Percentiles rank a stretch among this genome's conserved stretches.
These are phyloP conservation scores for Cystobasidium pallidum DNA, from an alignment of 1,284 basidiomycete species.

Conservation along the genomic window DNA sequence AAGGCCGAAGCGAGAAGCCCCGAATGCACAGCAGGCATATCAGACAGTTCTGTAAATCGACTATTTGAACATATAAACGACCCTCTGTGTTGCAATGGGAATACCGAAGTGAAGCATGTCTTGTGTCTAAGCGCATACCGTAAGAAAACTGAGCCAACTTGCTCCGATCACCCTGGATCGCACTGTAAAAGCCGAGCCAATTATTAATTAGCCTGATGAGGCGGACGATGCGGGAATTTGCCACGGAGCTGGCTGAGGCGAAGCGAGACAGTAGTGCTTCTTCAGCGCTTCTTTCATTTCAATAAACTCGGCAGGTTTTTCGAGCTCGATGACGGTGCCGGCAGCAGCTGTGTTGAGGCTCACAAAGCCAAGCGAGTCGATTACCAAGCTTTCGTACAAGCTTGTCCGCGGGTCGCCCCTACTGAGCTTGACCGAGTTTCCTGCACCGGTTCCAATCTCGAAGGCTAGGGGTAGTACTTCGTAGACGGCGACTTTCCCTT, in stretches of 20 bases:
- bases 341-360: constrained; percentile 13
- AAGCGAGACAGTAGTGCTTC: neutral
- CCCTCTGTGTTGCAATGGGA: too few species aligned
- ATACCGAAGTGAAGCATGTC: too few species aligned
- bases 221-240: neutral
- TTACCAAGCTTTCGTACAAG: constrained; percentile 11
- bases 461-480: constrained; percentile 7
- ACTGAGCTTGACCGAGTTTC: neutral
- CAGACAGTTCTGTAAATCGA: too few species aligned
- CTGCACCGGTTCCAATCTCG: neutral
- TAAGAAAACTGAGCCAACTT: too few species aligned
- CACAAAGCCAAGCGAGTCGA: neutral
- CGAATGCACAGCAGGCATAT: too few species aligned
- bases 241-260: neutral
- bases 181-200: too few species aligned
- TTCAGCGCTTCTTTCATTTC: neutral
- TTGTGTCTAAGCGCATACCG: too few species aligned
- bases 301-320: neutral
- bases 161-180: too few species aligned
- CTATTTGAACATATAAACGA: too few species aligned
- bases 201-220: neutral
- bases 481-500: neutral
- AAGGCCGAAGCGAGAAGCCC: too few species aligned
- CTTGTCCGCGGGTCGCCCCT: neutral
- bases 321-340: neutral